Base-by-base conservation (phyloP, 805 yeast genomes). In the Millerago galiae region DNA sequence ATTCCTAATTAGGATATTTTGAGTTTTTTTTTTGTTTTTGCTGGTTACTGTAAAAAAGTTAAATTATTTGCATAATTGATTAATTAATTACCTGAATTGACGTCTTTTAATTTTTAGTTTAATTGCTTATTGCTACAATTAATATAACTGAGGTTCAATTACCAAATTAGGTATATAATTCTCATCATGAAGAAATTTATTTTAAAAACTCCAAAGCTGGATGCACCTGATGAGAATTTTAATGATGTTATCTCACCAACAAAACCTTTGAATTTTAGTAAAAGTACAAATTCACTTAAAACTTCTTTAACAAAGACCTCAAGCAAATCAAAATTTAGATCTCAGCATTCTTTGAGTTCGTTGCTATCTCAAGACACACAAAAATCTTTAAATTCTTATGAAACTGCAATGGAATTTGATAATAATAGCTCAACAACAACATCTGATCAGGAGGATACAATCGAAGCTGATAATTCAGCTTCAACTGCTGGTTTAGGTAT, bases 171-270 rank as follows among this genome's bases (percentile, higher is more conserved):
- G 37, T 15, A 35, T 25, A 14, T 13, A 14, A 12, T 27, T 35
- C 38, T 35, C 38, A 27, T 35, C 16, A 36, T 18, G 27, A 21
- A 21, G 12, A 15, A 17, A 17, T 34, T 35, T 11, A 37, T 42
- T 16, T 16, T 40, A 7, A 39, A 31, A 30, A 46, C 49, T 8
- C 49, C 49, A n/a, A 44, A 26, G 12, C 32, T 44, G 18, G 11
- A 17, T 15, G 32, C 14, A 13, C 11, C 34, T 14, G 11, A 27
- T n/a, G 43, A 25, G 13, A 28, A 40, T 32, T 45, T 44, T 21
- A 14, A 14, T 13, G 42, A 35, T 17, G 56, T 39, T 16, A 45
- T 55, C 10, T 53, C 60, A 4, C 60, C 60, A 2, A 56, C 59
- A 5, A 40, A 54, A 40, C 60, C 60, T 13, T 38, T 56, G 40